phyloP scores from a whole-genome alignment of 108 stramenopile genomes.

The Pinguiococcus pyrenoidosus region DNA sequence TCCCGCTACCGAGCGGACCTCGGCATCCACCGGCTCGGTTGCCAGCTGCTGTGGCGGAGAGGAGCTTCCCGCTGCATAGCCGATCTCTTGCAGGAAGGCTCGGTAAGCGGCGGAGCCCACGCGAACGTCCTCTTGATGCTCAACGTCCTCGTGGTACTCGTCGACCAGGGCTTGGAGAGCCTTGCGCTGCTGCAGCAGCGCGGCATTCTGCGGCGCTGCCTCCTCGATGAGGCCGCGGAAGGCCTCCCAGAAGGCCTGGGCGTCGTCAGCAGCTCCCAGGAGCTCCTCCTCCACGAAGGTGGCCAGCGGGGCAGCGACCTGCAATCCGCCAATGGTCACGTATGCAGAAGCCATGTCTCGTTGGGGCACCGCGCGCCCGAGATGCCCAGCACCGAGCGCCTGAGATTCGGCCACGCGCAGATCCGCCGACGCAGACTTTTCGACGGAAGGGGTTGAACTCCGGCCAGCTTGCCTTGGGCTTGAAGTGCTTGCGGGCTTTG shows the following conservation, averaged over 20 bases:
- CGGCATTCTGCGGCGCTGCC: neutral
- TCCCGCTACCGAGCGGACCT: too few species aligned
- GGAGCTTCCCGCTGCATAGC: too few species aligned
- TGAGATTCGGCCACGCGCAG: too few species aligned
- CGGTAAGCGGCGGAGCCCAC: neutral
- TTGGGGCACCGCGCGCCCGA: too few species aligned
- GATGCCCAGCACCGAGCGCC: too few species aligned
- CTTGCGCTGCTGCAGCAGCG: constrained; percentile 1
- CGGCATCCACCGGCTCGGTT: too few species aligned
- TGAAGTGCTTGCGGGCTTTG: too few species aligned
- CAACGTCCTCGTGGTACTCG: neutral
- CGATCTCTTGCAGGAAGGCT: neutral
- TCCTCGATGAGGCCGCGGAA: constrained; percentile 2
- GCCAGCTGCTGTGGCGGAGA: too few species aligned
- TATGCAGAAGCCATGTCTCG: neutral
- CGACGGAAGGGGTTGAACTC: too few species aligned
- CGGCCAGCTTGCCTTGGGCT: too few species aligned
- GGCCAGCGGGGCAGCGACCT: neutral
- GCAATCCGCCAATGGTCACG: constrained; percentile 2
- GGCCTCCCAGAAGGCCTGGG: constrained; percentile 1
- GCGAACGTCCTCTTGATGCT: constrained; percentile 1
- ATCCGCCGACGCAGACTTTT: too few species aligned
- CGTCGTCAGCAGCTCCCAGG: neutral
- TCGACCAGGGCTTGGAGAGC: constrained; percentile 8
- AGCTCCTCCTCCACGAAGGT: constrained; percentile 3